Percentiles rank a stretch among this genome's conserved stretches.
These are phyloP conservation scores for Magnusiomyces sp. DNA, from an alignment of 1,139 yeast species.

Conservation along the genomic window DNA sequence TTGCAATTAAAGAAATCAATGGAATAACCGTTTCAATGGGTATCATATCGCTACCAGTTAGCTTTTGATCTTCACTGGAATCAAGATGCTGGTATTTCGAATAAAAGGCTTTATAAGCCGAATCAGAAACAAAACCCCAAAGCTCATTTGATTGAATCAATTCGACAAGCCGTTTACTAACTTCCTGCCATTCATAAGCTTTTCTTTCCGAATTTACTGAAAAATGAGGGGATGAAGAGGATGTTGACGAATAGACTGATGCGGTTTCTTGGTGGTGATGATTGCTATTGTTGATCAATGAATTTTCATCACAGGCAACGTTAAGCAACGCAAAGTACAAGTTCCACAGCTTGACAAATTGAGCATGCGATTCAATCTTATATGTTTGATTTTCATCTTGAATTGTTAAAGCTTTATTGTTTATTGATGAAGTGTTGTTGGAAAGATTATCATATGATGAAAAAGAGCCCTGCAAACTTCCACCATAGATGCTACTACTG, in stretches of 20 bases:
- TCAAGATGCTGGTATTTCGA: neutral
- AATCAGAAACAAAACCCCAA: neutral
- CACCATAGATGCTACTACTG: neutral
- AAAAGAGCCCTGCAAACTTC: neutral
- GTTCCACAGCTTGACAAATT: conserved; percentile 11
- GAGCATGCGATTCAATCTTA: neutral
- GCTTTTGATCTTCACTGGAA: neutral
- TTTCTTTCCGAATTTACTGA: no score
- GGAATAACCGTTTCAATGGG: conserved; percentile 5
- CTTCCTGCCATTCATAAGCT: neutral
- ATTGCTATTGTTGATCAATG: neutral
- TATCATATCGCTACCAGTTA: neutral
- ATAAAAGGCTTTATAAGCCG: neutral
- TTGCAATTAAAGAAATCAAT: conserved; percentile 1
- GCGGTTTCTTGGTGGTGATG: no score
- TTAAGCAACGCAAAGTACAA: conserved; percentile 11
- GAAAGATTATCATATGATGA: neutral
- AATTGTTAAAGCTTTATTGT: neutral
- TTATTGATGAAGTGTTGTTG: neutral
- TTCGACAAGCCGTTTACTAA: neutral
- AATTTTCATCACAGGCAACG: conserved; percentile 10
- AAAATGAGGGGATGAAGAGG: neutral
- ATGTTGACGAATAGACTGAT: neutral
- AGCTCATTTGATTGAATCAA: neutral
- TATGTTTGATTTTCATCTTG: neutral